Conservation (phyloP, 1,284 basidiomycete genomes). For the Ustilago trichophora region DNA sequence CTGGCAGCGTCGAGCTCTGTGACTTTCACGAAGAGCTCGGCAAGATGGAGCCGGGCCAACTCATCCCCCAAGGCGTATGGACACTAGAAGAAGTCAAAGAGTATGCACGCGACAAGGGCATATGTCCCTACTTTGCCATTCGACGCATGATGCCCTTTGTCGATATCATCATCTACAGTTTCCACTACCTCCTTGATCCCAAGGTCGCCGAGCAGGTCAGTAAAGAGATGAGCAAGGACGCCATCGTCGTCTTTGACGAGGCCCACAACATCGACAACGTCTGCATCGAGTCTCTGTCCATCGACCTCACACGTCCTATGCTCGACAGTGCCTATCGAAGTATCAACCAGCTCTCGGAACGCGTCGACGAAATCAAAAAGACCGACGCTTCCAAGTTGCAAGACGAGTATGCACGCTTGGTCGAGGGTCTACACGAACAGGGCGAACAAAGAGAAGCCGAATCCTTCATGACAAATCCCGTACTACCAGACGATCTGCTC, state of each 20-base stretch:
- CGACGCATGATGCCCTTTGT: conserved; percentile 97
- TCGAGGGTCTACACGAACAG: conserved; percentile 84
- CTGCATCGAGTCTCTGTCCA: conserved; percentile 97
- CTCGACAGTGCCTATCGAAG: conserved; percentile 92
- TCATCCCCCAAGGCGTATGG: conserved; percentile 88
- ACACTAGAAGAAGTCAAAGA: conserved; percentile 93
- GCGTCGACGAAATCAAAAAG: conserved; percentile 95
- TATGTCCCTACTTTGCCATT: conserved; percentile 96
- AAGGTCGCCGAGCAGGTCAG: conserved; percentile 99
- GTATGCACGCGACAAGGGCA: conserved; percentile 83
- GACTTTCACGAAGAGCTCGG: conserved; percentile 91
- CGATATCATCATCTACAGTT: conserved; percentile 97
- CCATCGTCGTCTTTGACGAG: conserved; percentile 99
- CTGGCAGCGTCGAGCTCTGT: conserved; percentile 91
- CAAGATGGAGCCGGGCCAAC: conserved; percentile 81
- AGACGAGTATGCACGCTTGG: conserved; percentile 95
- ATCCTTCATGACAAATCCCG: conserved; percentile 83
- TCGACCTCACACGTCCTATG: conserved; percentile 98
- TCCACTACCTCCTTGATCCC: conserved; percentile 97
- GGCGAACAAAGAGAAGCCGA: conserved; percentile 76
- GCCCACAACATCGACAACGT: conserved; percentile 99
- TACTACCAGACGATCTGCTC: conserved; percentile 91
- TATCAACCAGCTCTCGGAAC: conserved; percentile 84
- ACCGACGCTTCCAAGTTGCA: conserved; percentile 93
- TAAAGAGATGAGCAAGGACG: conserved; percentile 94